Percentiles rank a stretch among this genome's conserved stretches.
phyloP scores from a whole-genome alignment of 306 rosid species.

The Ceratonia siliqua region DNA sequence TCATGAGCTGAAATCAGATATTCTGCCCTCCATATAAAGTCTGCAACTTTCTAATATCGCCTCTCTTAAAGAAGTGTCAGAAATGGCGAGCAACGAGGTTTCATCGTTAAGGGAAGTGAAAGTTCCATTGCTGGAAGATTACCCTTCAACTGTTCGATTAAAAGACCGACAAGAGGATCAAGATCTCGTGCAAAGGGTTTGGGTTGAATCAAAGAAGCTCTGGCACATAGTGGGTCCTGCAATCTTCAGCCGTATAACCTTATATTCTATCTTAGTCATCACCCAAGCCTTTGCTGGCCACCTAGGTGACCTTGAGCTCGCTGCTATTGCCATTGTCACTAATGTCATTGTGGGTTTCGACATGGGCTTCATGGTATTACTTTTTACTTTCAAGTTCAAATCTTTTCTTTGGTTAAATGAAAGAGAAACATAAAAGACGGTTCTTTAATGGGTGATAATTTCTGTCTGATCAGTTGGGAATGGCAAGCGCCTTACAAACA shows the following conservation, averaged over 20 bases:
- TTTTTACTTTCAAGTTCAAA: background rate
- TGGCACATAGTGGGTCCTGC: slow-evolving; percentile 62
- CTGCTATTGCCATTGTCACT: slow-evolving; percentile 44
- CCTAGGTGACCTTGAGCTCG: slow-evolving; percentile 53
- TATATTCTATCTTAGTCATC: slow-evolving; percentile 48
- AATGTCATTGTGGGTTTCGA: slow-evolving; percentile 50
- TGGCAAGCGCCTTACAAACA: slow-evolving; percentile 65
- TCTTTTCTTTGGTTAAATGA: background rate
- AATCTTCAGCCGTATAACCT: slow-evolving; percentile 42
- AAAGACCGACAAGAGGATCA: background rate
- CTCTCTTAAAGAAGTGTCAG: no score
- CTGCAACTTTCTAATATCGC: no score
- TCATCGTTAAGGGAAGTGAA: background rate
- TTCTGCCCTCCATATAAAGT: no score
- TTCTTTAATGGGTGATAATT: background rate
- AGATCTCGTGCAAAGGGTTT: slow-evolving; percentile 26
- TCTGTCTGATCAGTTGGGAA: slow-evolving; percentile 47
- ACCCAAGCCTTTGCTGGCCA: slow-evolving; percentile 63
- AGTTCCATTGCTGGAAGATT: slow-evolving; percentile 35
- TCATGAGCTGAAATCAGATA: no score
- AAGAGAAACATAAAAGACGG: background rate
- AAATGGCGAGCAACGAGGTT: slow-evolving; percentile 7
- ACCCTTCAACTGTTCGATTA: background rate
- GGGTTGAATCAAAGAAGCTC: slow-evolving; percentile 51
- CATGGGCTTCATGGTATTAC: slow-evolving; percentile 48